These are phyloP conservation scores for Serendipita sp. DNA, from an alignment of 768 basidiomycete genomes.

Conservation along the genomic window DNA sequence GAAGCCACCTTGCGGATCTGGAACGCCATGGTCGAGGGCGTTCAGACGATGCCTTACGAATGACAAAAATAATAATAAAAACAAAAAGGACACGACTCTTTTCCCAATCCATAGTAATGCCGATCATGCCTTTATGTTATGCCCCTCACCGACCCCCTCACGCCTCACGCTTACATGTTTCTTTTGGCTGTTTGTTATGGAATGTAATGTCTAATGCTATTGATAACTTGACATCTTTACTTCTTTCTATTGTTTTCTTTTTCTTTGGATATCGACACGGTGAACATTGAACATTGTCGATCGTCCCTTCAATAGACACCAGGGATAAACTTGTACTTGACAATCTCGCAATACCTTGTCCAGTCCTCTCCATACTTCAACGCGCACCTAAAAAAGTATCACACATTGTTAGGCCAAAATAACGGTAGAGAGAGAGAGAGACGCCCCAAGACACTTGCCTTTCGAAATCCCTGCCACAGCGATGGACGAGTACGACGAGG, in stretches of 20 bases:
- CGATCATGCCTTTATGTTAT: too few relatives aligned
- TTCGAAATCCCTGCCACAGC: constrained; percentile 88
- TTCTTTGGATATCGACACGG: too few relatives aligned
- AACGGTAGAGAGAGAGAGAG: too few relatives aligned
- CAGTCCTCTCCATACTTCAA: constrained; percentile 91
- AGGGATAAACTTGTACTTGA: constrained; percentile 84
- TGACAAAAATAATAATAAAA: constrained; percentile 19
- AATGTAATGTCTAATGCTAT: too few relatives aligned
- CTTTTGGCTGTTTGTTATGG: too few relatives aligned
- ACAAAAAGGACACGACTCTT: too few relatives aligned
- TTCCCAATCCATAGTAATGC: too few relatives aligned
- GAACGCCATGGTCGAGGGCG: constrained; percentile 49
- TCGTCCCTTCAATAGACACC: constrained; percentile 46
- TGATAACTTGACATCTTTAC: too few relatives aligned
- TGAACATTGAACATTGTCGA: too few relatives aligned
- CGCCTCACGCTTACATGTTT: too few relatives aligned
- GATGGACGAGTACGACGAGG: constrained; percentile 78
- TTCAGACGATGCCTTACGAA: constrained; percentile 77
- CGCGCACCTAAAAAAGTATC: constrained; percentile 18
- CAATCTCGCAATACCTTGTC: constrained; percentile 74
- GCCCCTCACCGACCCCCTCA: too few relatives aligned
- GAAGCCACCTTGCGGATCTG: constrained; percentile 53
- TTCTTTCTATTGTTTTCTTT: too few relatives aligned
- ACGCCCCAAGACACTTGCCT: constrained; percentile 29
- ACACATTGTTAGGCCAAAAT: background rate